A percentile compares a stretch with the other conserved stretches of the same genome.
phyloP scores from a whole-genome alignment of 495 filamentous ascomycete species.

The Hypomontagnella monticulosa region DNA sequence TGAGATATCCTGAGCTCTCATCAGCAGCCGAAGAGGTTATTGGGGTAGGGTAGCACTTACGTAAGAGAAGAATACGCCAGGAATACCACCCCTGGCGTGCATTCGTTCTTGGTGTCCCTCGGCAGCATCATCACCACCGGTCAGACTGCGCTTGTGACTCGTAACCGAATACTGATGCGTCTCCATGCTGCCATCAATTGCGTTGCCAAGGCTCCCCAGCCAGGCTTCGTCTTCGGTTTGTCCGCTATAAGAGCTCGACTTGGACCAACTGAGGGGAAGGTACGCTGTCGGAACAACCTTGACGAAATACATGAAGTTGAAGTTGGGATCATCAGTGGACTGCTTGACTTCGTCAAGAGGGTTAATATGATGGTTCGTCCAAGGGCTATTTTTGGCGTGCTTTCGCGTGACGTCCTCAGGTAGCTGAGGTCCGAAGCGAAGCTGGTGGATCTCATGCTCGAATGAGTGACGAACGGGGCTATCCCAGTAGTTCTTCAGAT shows the following conservation, averaged over 20 bases:
- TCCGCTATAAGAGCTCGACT: slow-evolving; percentile 51
- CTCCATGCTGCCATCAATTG: slow-evolving; percentile 82
- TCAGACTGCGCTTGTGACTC: slow-evolving; percentile 86
- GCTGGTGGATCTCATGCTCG: slow-evolving; percentile 86
- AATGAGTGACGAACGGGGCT: slow-evolving; percentile 80
- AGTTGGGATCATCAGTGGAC: slow-evolving; percentile 79
- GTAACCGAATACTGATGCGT: slow-evolving; percentile 98
- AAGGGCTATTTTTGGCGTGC: slow-evolving; percentile 65
- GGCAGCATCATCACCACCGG: slow-evolving; percentile 80
- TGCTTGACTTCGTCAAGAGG: slow-evolving; percentile 88
- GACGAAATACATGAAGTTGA: slow-evolving; percentile 99
- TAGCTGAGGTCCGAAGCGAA: slow-evolving; percentile 93
- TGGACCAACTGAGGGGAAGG: slow-evolving; percentile 83
- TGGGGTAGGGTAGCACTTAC: slow-evolving; percentile 57
- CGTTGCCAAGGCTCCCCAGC: slow-evolving; percentile 70
- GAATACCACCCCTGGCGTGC: slow-evolving; percentile 90
- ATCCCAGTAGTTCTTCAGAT: slow-evolving; percentile 91
- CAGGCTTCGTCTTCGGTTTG: slow-evolving; percentile 64
- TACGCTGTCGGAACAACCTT: slow-evolving; percentile 98
- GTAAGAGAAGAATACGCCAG: slow-evolving; percentile 98
- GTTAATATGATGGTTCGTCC: slow-evolving; percentile 91
- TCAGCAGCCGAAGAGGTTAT: background rate
- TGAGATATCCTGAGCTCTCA: slow-evolving; percentile 79
- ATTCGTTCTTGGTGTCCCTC: slow-evolving; percentile 90
- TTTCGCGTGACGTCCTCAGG: slow-evolving; percentile 76